Evolutionary conservation across 78 protist species (phyloP).

Genomic region (slime mould (Dictyostelium discoideum)): DNA sequence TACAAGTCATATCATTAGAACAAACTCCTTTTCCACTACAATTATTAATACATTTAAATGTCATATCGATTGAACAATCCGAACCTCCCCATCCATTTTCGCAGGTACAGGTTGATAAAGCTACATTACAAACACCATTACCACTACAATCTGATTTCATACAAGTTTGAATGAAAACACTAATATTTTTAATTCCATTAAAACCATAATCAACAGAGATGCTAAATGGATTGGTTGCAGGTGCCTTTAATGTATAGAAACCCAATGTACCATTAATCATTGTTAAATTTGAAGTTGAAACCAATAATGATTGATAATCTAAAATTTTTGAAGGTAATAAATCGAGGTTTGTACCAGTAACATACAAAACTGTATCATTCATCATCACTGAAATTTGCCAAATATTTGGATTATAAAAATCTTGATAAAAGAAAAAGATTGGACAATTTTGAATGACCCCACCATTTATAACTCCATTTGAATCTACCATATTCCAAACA

Average conservation of each 20-base stretch:
- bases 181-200: background rate
- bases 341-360: background rate
- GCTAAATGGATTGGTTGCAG: background rate
- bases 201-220: background rate
- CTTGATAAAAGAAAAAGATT: background rate
- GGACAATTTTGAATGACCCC: background rate
- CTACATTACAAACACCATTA: conserved; percentile 93
- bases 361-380: background rate
- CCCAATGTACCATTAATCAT: background rate
- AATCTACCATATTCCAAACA: background rate
- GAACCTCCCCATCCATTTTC: background rate
- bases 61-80: conserved; percentile 26
- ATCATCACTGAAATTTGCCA: background rate
- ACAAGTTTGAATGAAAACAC: conserved; percentile 3
- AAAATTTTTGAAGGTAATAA: background rate
- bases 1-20: background rate
- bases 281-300: background rate
- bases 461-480: background rate
- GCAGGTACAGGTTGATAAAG: conserved; percentile 90
- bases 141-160: conserved; percentile 45
- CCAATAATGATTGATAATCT: background rate
- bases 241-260: background rate
- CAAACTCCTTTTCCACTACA: conserved; percentile 26
- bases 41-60: conserved; percentile 11
- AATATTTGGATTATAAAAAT: background rate